Base-by-base conservation (phyloP, 1,139 yeast species). In the Dujonia santamariae region DNA sequence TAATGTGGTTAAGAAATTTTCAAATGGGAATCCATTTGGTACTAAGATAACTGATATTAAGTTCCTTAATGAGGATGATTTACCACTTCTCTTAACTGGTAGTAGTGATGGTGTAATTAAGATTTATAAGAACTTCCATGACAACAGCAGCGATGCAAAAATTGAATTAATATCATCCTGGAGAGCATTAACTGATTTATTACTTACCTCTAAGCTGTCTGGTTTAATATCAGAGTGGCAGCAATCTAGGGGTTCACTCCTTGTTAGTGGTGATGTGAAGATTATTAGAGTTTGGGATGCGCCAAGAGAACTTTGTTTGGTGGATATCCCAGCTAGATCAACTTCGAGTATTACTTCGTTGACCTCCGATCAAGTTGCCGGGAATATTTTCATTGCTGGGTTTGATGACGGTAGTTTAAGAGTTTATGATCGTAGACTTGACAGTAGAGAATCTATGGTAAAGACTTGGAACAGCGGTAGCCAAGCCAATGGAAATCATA, bases 201-300 rank as follows among this genome's bases (percentile, higher is more conserved):
- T 87, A 21, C 64, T 85, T 24, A 84, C 96, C 0, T 85, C 92
- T 14, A 77, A 85, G 47, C 81, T 92, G 35, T 78, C 88, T 15
- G 96, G 97, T 3, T 66, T 94, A 35, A 75, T 88, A 24, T 79
- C 92, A 4, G 97, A 92, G 50, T 92, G 99, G 98, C 97, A 90
- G 53, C 99, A 92, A 54, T 83, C 94, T 31, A 68, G 97, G 43
- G 99, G 99, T 0, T 79, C 96, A 1, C 63, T 92, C 29, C 63
- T 92, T 36, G 96, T 87, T 1, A 90, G 96, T 35, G 99, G 99
- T 31, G 98, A 92, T 63, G 96, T 87, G 8, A 86, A 90, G 46
- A 80, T 88, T 20, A 87, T 92, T 35, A 68, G 96, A 40, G 72
- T 90, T 1, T 92, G 98, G 98, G 98, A 92, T 61, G 97, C 97